Evolutionary conservation across 2,329 filamentous ascomycete genomes (phyloP).

Genomic region (Colletotrichum sp.): DNA sequence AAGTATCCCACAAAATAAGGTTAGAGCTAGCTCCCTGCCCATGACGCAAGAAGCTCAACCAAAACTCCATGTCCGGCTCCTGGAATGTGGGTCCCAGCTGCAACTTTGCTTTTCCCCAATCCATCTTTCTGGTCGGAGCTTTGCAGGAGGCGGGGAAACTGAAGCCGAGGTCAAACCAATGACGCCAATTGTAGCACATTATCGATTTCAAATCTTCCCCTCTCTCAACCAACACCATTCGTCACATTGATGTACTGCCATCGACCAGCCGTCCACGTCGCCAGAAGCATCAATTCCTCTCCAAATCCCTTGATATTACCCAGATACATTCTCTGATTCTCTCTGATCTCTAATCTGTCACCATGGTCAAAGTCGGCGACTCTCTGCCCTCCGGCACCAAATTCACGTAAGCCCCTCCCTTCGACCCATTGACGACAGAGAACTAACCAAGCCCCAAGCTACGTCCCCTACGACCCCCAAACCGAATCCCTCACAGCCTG

Average conservation of each 20-base stretch:
- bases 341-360: not conserved
- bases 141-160: not conserved
- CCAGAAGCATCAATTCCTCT: not conserved
- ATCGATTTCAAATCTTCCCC: not conserved
- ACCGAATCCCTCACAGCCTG: slow-evolving; percentile 73
- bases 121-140: not conserved
- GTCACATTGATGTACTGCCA: not conserved
- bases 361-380: slow-evolving; percentile 74
- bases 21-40: not conserved
- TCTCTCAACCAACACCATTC: not conserved
- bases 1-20: not conserved
- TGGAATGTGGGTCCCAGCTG: not conserved
- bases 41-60: not conserved
- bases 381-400: slow-evolving; percentile 79
- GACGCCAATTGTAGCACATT: not conserved
- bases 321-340: not conserved
- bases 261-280: not conserved
- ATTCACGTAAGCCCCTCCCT: slow-evolving; percentile 61
- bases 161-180: not conserved
- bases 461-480: slow-evolving; percentile 78
- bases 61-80: not conserved
- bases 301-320: not conserved
- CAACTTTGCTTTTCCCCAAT: not conserved
- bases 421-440: not conserved
- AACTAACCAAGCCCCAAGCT: slow-evolving; percentile 70